These are phyloP conservation scores for Silybum marianum DNA, from an alignment of 129 eudicot genomes.

Conservation along the genomic window DNA sequence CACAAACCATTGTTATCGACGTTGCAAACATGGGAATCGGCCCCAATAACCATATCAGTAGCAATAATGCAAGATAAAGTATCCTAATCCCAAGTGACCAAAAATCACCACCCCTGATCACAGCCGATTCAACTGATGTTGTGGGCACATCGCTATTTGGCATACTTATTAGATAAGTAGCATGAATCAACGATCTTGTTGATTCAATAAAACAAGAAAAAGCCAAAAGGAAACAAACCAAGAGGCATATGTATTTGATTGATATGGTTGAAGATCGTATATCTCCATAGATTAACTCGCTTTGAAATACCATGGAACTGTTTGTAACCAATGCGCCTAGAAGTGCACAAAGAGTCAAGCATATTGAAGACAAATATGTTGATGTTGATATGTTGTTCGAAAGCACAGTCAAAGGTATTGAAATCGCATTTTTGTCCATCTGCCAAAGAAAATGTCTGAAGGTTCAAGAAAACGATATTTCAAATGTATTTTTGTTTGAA, in stretches of 20 bases:
- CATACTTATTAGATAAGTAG: slow-evolving; percentile 55
- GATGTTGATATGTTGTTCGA: slow-evolving; percentile 50
- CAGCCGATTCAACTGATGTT: slow-evolving; percentile 44
- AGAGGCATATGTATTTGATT: slow-evolving; percentile 53
- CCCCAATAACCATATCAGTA: slow-evolving; percentile 69
- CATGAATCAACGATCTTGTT: slow-evolving; percentile 58
- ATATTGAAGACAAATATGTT: slow-evolving; percentile 55
- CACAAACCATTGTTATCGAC: slow-evolving; percentile 49
- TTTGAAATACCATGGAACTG: slow-evolving; percentile 40
- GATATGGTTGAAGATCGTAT: slow-evolving; percentile 49
- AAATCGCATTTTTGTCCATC: slow-evolving; percentile 32
- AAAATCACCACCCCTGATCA: slow-evolving; percentile 60
- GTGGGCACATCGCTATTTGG: slow-evolving; percentile 41
- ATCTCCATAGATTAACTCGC: slow-evolving; percentile 54
- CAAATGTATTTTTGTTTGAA: not conserved
- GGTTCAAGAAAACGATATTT: not conserved
- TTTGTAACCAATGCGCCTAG: slow-evolving; percentile 64
- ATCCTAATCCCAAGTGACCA: slow-evolving; percentile 67
- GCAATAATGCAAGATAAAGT: slow-evolving; percentile 52
- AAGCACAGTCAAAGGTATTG: slow-evolving; percentile 51
- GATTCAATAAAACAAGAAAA: slow-evolving; percentile 69
- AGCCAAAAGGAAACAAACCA: slow-evolving; percentile 59
- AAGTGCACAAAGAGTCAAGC: slow-evolving; percentile 59
- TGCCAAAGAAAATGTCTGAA: slow-evolving; percentile 1
- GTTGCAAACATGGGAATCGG: slow-evolving; percentile 72